Conservation (phyloP, 176 grass and related monocot genomes). For the Rhynchospora breviuscula region DNA sequence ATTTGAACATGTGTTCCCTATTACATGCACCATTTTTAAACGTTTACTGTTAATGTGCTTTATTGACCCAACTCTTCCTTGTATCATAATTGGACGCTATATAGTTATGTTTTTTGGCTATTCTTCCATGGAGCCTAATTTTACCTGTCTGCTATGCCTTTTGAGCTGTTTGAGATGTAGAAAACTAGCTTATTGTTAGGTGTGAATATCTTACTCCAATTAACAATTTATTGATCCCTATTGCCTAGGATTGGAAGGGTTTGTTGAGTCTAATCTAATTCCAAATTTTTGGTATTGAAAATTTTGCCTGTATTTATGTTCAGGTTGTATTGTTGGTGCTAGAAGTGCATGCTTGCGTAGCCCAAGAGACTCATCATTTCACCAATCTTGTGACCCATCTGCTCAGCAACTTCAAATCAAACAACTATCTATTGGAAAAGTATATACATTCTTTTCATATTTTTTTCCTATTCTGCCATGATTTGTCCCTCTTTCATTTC, state of each 20-base stretch:
- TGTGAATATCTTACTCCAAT: neutral
- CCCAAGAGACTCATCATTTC: slow-evolving; percentile 77
- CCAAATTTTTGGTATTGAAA: neutral
- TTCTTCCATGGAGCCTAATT: slow-evolving; percentile 12
- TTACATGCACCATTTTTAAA: slow-evolving; percentile 4
- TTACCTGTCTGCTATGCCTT: neutral
- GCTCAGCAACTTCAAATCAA: slow-evolving; percentile 57
- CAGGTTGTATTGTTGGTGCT: slow-evolving; percentile 92
- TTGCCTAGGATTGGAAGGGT: neutral
- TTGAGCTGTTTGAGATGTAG: neutral
- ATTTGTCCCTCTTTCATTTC: neutral
- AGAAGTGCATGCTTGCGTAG: slow-evolving; percentile 89
- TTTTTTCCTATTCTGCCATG: slow-evolving; percentile 10
- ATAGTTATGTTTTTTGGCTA: neutral
- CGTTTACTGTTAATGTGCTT: neutral
- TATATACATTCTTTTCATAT: slow-evolving; percentile 33
- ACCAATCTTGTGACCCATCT: slow-evolving; percentile 63
- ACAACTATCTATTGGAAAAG: slow-evolving; percentile 81
- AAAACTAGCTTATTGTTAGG: neutral
- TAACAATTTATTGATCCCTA: neutral
- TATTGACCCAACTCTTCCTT: neutral
- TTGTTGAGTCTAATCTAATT: slow-evolving; percentile 1
- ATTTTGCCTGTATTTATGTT: slow-evolving; percentile 21
- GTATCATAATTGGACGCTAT: slow-evolving; percentile 12
- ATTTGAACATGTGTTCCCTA: neutral